These are phyloP conservation scores for Cubamyces lactineus DNA, from an alignment of 768 basidiomycete species.

Conservation along the genomic window DNA sequence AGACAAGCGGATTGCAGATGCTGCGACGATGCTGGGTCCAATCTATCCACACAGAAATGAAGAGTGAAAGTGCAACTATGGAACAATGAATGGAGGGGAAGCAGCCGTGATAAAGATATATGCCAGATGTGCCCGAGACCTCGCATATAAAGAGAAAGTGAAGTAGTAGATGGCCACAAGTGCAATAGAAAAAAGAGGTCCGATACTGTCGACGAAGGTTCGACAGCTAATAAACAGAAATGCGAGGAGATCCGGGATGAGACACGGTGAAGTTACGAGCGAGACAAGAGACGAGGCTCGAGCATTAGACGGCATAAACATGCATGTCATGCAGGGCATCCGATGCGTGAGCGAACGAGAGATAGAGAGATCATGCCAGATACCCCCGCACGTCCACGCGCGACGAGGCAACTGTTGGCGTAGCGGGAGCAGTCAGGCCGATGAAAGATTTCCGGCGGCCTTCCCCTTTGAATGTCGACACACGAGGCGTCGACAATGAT, in stretches of 20 bases:
- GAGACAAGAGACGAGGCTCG: background rate
- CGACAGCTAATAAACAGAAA: slow-evolving; percentile 12
- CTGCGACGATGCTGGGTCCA: slow-evolving; percentile 25
- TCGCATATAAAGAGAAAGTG: slow-evolving; percentile 22
- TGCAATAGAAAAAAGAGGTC: slow-evolving; percentile 5
- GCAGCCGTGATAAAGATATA: slow-evolving; percentile 25
- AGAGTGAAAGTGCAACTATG: slow-evolving; percentile 10
- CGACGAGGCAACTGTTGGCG: slow-evolving; percentile 81
- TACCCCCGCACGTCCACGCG: slow-evolving; percentile 86
- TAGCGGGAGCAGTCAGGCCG: slow-evolving; percentile 64
- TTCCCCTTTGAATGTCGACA: slow-evolving; percentile 66
- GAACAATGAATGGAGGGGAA: slow-evolving; percentile 7
- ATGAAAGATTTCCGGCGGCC: slow-evolving; percentile 78
- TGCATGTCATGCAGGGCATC: slow-evolving; percentile 20
- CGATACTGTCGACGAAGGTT: slow-evolving; percentile 3
- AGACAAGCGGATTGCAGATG: slow-evolving; percentile 12
- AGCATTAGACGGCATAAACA: slow-evolving; percentile 14
- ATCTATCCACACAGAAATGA: slow-evolving; percentile 18
- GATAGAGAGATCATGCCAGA: slow-evolving; percentile 29
- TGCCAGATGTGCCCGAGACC: slow-evolving; percentile 27
- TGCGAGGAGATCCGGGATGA: slow-evolving; percentile 23
- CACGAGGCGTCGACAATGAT: slow-evolving; percentile 63
- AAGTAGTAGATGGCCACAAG: slow-evolving; percentile 3
- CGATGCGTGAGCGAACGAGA: slow-evolving; percentile 34
- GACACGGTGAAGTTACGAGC: slow-evolving; percentile 16